Base-by-base conservation (phyloP, 1,284 basidiomycete genomes). In the Leccinum solheimii region DNA sequence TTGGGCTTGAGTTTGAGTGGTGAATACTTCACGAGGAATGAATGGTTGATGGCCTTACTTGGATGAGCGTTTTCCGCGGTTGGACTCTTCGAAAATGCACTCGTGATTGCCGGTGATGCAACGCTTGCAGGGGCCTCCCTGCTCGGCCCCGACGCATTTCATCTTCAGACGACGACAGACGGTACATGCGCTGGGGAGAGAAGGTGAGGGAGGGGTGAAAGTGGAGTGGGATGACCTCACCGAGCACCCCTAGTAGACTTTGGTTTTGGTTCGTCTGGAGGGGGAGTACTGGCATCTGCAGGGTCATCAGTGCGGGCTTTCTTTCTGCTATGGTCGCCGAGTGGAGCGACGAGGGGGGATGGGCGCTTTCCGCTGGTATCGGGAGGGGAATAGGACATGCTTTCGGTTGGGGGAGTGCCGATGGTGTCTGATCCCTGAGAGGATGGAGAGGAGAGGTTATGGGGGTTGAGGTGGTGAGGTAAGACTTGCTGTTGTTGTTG, bases 151-250 rank as follows among this genome's bases (percentile, higher is more conserved):
- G 19, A 97, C 94, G 68, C 97, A 99, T 68, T 97, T 93, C 97
- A 99, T 99, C 81, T 99, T 99, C 65, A 98, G 87, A 55, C 95
- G 90, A 36, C 97, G 88, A 75, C 97, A 98, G 34, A 96, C 94
- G 0, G 92, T 95, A 68, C 95, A 97, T 0, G 95, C 95, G 57
- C 94, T 94, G 67, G 32, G 64, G 52, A 61, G 40, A 3, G 56
- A 51, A 26, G 30, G 54, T 67, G 56, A 64, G 40, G 51, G 60
- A 6, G 27, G 45, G 57, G 38, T 1, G 3, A 45, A 5, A 27
- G 5, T 0, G 34, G 5, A 23, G 57, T 27, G 57, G 45, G 66
- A 63, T 57, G 54, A 55, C 77, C 84, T 66, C 68, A 94, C 92
- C 92, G 83, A 36, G 92, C 92, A 21, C 94, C 94, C 48, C 94